Conservation (phyloP, 805 yeast genomes). For the Candida methanosorbosa region DNA sequence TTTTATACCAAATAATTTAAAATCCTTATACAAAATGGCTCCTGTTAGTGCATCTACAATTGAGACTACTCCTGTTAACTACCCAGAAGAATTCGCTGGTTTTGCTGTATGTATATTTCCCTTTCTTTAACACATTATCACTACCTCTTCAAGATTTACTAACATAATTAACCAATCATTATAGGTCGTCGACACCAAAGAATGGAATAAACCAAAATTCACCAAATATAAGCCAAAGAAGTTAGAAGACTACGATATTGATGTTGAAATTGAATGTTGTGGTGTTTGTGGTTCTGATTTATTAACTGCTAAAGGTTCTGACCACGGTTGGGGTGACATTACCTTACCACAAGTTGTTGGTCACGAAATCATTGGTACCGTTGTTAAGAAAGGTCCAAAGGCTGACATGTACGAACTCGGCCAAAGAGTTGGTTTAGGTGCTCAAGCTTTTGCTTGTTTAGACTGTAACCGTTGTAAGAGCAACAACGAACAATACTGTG, state of each 20-base stretch:
- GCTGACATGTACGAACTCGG: slow-evolving; percentile 30
- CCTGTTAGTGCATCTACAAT: too few species aligned
- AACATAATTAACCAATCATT: background rate
- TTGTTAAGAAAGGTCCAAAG: slow-evolving; percentile 28
- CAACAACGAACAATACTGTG: slow-evolving; percentile 39
- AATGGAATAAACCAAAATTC: slow-evolving; percentile 49
- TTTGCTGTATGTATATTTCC: slow-evolving; percentile 31
- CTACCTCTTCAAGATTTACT: background rate
- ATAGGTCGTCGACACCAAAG: slow-evolving; percentile 28
- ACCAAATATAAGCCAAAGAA: slow-evolving; percentile 40
- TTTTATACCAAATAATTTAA: too few species aligned
- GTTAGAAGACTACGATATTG: slow-evolving; percentile 38
- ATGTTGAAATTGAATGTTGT: slow-evolving; percentile 50
- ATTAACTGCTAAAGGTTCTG: slow-evolving; percentile 39
- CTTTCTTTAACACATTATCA: background rate
- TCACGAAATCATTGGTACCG: slow-evolving; percentile 36
- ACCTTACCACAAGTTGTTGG: slow-evolving; percentile 40
- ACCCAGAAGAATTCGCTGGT: slow-evolving; percentile 55
- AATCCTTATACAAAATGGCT: too few species aligned
- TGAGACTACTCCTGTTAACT: slow-evolving; percentile 19
- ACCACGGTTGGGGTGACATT: slow-evolving; percentile 39
- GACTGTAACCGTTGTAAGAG: slow-evolving; percentile 26
- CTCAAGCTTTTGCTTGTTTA: slow-evolving; percentile 30
- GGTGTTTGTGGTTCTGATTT: slow-evolving; percentile 65
- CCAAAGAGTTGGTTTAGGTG: slow-evolving; percentile 39